Conservation (phyloP, 495 filamentous ascomycete species). For the Daldinia childiae region DNA sequence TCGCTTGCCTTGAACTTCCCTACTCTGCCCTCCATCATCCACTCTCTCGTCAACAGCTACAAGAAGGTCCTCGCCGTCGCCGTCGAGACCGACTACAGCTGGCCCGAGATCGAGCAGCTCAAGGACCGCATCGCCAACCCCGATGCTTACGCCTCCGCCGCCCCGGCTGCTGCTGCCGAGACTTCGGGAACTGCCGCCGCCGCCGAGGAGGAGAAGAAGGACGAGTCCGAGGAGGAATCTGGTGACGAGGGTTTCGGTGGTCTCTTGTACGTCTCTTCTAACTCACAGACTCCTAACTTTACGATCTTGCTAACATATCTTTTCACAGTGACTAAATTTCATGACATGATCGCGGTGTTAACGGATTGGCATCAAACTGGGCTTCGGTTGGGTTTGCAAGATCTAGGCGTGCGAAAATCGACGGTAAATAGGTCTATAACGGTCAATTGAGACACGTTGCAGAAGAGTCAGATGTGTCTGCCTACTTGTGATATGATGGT, state of each 20-base stretch:
- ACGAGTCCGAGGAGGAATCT: slow-evolving; percentile 69
- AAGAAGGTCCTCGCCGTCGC: slow-evolving; percentile 96
- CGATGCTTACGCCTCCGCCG: slow-evolving; percentile 87
- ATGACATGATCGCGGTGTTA: slow-evolving; percentile 47
- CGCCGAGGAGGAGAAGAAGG: slow-evolving; percentile 64
- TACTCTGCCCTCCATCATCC: slow-evolving; percentile 94
- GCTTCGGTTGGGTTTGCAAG: slow-evolving; percentile 51
- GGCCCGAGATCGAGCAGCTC: slow-evolving; percentile 94
- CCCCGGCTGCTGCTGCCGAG: slow-evolving; percentile 69
- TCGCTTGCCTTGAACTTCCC: slow-evolving; percentile 94
- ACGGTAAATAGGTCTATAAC: slow-evolving; percentile 56
- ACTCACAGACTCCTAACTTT: background rate
- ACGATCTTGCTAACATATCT: slow-evolving; percentile 22
- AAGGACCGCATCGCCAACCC: slow-evolving; percentile 99
- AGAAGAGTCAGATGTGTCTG: slow-evolving; percentile 28
- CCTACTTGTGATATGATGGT: slow-evolving; percentile 35
- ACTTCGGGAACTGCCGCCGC: slow-evolving; percentile 60
- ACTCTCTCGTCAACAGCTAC: slow-evolving; percentile 95
- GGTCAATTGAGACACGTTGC: slow-evolving; percentile 54
- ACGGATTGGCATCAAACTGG: slow-evolving; percentile 48
- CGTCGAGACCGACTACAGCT: slow-evolving; percentile 89
- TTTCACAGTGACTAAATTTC: slow-evolving; percentile 55
- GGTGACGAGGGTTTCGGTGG: slow-evolving; percentile 72
- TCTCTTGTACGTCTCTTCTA: slow-evolving; percentile 66
- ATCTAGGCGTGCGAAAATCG: slow-evolving; percentile 46